Evolutionary conservation across 2,329 filamentous ascomycete species (phyloP), one percentile per base, ranked within the genome.

Genomic region (Cadophora gregata): DNA sequence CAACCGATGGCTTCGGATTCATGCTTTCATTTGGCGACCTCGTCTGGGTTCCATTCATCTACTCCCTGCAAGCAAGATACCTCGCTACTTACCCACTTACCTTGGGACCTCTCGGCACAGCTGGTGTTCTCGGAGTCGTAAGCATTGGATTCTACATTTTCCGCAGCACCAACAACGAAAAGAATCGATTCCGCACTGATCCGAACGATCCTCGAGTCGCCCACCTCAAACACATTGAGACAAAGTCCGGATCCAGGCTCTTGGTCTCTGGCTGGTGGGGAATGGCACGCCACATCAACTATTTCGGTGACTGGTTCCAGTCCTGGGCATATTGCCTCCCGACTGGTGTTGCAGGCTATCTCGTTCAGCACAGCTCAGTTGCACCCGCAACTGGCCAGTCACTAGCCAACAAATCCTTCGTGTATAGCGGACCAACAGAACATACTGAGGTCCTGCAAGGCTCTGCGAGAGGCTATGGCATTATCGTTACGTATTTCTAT

Each of bases 21-120:
- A 98, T 98, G 95, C 85, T 98, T 38, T 84, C 92, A 1, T 97
- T 97, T 77, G 95, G 93, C 64, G 95, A 98, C 75, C 84, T 97
- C 6, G 92, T 91, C 69, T 98, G 95, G 95, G 86, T 97, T 2
- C 95, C 95, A 0, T 97, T 97, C 78, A 84, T 93, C 66, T 98
- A 97, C 83, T 91, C 88, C 21, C 83, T 93, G 42, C 94, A 97
- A 79, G 88, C 90, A 8, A 89, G 92, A 51, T 98, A 97, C 78
- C 88, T 98, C 6, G 86, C 93, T 0, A 85, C 91, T 12, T 91
- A 96, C 79, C 95, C 95, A 0, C 82, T 93, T 16, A 84, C 89
- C n/a, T 88, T 98, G 6, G 93, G 93, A 1, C 81, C 86, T 42
- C 74, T 82, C 16, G 92, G 91, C 12, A 82, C 93, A 16, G 79